phyloP scores from a whole-genome alignment of 2,329 filamentous ascomycete genomes.

The Colletotrichum lupini region DNA sequence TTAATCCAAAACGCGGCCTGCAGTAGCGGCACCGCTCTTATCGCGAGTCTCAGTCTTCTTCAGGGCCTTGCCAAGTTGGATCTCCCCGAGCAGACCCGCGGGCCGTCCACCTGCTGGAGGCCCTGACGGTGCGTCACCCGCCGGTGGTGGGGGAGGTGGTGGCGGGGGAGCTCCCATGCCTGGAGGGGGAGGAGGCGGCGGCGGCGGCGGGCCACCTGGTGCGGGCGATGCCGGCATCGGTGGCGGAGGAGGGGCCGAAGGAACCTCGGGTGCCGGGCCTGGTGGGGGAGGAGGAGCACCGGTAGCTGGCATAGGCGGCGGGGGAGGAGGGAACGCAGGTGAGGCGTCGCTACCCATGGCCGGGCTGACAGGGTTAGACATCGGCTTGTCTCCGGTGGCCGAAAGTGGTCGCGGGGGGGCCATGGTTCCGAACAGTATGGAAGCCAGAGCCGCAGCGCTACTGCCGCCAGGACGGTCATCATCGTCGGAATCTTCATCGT shows the following conservation, averaged over 20 bases:
- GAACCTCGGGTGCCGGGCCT: conserved; percentile 38
- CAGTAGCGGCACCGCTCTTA: conserved; percentile 76
- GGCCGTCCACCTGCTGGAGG: conserved; percentile 63
- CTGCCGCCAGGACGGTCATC: conserved; percentile 83
- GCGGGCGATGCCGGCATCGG: conserved; percentile 44
- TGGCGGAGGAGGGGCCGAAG: conserved; percentile 45
- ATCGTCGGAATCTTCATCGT: conserved; percentile 73
- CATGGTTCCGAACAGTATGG: conserved; percentile 97
- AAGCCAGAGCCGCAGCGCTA: conserved; percentile 91
- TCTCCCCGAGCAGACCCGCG: conserved; percentile 80
- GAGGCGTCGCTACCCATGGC: conserved; percentile 52
- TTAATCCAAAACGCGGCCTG: conserved; percentile 78
- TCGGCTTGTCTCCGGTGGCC: conserved; percentile 78
- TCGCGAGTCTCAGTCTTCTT: conserved; percentile 94
- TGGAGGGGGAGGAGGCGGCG: conserved; percentile 56
- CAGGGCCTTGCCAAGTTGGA: conserved; percentile 81
- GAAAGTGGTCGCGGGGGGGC: conserved; percentile 89
- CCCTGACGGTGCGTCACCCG: conserved; percentile 52
- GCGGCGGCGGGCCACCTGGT: conserved; percentile 47
- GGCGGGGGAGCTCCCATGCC: conserved; percentile 49
- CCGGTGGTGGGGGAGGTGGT: conserved; percentile 56
- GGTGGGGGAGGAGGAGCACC: conserved; percentile 46
- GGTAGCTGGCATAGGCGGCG: conserved; percentile 39
- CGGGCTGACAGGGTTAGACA: conserved; percentile 52
- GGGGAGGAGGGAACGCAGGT: conserved; percentile 46